phyloP scores from a whole-genome alignment of 805 yeast genomes.

The Ogataea minuta region DNA sequence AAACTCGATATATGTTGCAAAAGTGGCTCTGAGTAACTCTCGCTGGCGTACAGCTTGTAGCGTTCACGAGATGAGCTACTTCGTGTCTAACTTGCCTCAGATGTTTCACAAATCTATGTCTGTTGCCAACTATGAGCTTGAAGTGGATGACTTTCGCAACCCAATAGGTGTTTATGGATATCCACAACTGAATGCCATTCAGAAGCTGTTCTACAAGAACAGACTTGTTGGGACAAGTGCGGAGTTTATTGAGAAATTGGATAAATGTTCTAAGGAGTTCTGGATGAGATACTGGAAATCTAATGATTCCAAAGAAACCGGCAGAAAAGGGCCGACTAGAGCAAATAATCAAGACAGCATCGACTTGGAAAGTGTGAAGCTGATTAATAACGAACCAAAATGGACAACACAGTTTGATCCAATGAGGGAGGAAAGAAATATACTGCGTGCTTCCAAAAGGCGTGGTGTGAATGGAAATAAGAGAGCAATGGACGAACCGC shows the following conservation, averaged over 20 bases:
- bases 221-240: slow-evolving; percentile 40
- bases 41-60: slow-evolving; percentile 58
- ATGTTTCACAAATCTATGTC: slow-evolving; percentile 42
- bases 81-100: slow-evolving; percentile 44
- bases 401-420: slow-evolving; percentile 32
- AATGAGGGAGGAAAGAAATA: slow-evolving; percentile 20
- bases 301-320: slow-evolving; percentile 16
- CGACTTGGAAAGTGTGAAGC: slow-evolving; percentile 33
- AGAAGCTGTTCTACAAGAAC: slow-evolving; percentile 52
- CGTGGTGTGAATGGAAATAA: slow-evolving; percentile 1
- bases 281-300: slow-evolving; percentile 54
- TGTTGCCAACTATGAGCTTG: slow-evolving; percentile 37
- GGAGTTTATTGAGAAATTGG: slow-evolving; percentile 34
- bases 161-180: slow-evolving; percentile 57
- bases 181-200: slow-evolving; percentile 52
- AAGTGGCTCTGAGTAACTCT: slow-evolving; percentile 47
- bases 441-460: slow-evolving; percentile 1
- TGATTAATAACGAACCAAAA: slow-evolving; percentile 27
- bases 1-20: slow-evolving; percentile 45
- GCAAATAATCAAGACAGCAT: slow-evolving; percentile 15
- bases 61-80: slow-evolving; percentile 66
- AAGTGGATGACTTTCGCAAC: slow-evolving; percentile 47
- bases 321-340: slow-evolving; percentile 2
- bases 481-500: slow-evolving; percentile 4
- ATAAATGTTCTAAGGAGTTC: slow-evolving; percentile 39